These are phyloP conservation scores for Penicillium digitatum DNA, from an alignment of 2,329 filamentous ascomycete genomes.

Conservation along the genomic window DNA sequence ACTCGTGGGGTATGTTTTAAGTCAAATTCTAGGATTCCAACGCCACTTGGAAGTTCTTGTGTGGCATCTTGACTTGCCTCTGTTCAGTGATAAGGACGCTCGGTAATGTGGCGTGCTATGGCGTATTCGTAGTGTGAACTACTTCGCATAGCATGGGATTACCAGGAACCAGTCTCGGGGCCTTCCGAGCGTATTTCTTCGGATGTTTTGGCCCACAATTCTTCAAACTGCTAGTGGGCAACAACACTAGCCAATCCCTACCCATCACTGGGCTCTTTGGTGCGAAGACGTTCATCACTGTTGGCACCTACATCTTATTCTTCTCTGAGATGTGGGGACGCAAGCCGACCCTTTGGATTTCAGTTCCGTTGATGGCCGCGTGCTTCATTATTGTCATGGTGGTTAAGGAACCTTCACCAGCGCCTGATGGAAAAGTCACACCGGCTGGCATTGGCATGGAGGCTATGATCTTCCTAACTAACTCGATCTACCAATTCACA, in stretches of 20 bases:
- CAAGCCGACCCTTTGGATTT: constrained; percentile 46
- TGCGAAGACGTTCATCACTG: constrained; percentile 50
- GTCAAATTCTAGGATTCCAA: too few relatives aligned
- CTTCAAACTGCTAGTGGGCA: constrained; percentile 48
- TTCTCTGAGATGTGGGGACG: constrained; percentile 51
- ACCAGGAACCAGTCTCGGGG: constrained; percentile 20
- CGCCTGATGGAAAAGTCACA: constrained; percentile 33
- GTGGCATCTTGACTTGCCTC: background rate
- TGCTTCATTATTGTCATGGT: constrained; percentile 52
- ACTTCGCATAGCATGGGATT: background rate
- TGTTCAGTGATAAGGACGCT: background rate
- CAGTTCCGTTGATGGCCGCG: constrained; percentile 48
- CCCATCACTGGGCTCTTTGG: constrained; percentile 52
- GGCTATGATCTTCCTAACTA: constrained; percentile 46
- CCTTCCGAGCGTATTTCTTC: constrained; percentile 25
- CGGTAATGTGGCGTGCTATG: constrained; percentile 22
- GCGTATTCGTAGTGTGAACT: constrained; percentile 11
- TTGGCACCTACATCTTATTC: constrained; percentile 47
- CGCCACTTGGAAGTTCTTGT: background rate
- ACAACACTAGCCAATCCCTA: constrained; percentile 42
- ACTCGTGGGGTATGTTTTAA: too few relatives aligned
- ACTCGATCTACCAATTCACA: constrained; percentile 32
- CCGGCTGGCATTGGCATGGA: constrained; percentile 45
- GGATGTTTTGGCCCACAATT: constrained; percentile 47
- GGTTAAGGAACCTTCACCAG: constrained; percentile 44